Evolutionary conservation across 1,284 basidiomycete species (phyloP).

Genomic region (Apiotrichum brassicae): DNA sequence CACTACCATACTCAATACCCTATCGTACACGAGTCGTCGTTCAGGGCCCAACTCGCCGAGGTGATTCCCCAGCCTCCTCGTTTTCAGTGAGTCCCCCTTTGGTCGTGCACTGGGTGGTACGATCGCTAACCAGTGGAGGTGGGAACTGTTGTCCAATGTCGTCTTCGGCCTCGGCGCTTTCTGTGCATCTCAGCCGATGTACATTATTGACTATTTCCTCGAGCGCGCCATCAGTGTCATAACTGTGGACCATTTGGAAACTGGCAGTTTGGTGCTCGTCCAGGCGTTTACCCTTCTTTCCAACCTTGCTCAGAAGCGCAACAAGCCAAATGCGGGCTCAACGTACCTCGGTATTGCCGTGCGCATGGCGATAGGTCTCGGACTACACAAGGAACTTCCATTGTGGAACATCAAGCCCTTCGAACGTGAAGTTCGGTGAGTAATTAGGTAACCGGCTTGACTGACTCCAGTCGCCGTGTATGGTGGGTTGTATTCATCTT

Average conservation of each 20-base stretch:
- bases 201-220: conserved; percentile 21
- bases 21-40: conserved; percentile 26
- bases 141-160: conserved; percentile 18
- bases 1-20: conserved; percentile 28
- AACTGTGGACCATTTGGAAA: conserved; percentile 20
- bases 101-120: neutral
- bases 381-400: conserved; percentile 27
- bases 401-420: conserved; percentile 23
- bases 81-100: conserved; percentile 8
- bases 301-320: conserved; percentile 28
- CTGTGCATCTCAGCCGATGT: conserved; percentile 18
- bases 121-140: conserved; percentile 1
- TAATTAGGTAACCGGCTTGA: neutral
- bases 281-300: conserved; percentile 26
- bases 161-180: conserved; percentile 26
- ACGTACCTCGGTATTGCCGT: conserved; percentile 28
- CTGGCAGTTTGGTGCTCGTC: conserved; percentile 21
- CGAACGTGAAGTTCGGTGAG: conserved; percentile 23
- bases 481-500: conserved; percentile 31
- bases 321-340: conserved; percentile 22
- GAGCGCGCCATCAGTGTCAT: conserved; percentile 15
- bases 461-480: conserved; percentile 14
- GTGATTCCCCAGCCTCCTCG: conserved; percentile 19
- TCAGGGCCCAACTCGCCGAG: conserved; percentile 24
- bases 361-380: conserved; percentile 31